Percentiles rank a stretch among this genome's conserved stretches.
Evolutionary conservation across 164 flowering plant genomes (phyloP).

Genomic region (Platanus orientalis): DNA sequence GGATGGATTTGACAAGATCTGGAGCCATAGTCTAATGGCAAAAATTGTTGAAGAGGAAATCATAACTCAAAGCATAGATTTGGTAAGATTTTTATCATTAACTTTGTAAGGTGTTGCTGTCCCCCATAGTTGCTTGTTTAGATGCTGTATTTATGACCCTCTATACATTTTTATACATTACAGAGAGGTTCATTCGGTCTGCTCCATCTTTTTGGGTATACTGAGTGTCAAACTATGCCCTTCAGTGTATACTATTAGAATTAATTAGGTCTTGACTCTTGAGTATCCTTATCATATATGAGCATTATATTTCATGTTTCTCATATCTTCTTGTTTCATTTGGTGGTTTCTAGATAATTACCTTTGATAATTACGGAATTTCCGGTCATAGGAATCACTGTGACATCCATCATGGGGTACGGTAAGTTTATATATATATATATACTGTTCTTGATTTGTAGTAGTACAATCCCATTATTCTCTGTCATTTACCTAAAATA

Average conservation of each 20-base stretch:
- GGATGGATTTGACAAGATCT: constrained; percentile 84
- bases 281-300: no score
- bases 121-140: neutral
- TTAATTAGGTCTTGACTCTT: no score
- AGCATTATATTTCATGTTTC: neutral
- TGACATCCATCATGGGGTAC: constrained; percentile 71
- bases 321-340: constrained; percentile 8
- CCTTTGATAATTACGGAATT: constrained; percentile 83
- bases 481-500: neutral
- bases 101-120: neutral
- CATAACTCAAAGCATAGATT: constrained; percentile 39
- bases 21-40: constrained; percentile 59
- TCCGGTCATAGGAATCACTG: constrained; percentile 90
- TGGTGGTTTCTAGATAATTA: constrained; percentile 50
- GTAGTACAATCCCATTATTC: neutral
- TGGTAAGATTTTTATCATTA: constrained; percentile 39
- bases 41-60: constrained; percentile 56
- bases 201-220: no score
- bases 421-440: constrained; percentile 38
- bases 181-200: no score
- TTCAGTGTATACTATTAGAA: no score
- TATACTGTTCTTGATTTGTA: no score
- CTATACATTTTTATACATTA: no score
- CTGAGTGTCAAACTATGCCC: no score
- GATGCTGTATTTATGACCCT: neutral